Evolutionary conservation across 2,329 filamentous ascomycete genomes (phyloP).

Genomic region (Dichotomopilus funicola): DNA sequence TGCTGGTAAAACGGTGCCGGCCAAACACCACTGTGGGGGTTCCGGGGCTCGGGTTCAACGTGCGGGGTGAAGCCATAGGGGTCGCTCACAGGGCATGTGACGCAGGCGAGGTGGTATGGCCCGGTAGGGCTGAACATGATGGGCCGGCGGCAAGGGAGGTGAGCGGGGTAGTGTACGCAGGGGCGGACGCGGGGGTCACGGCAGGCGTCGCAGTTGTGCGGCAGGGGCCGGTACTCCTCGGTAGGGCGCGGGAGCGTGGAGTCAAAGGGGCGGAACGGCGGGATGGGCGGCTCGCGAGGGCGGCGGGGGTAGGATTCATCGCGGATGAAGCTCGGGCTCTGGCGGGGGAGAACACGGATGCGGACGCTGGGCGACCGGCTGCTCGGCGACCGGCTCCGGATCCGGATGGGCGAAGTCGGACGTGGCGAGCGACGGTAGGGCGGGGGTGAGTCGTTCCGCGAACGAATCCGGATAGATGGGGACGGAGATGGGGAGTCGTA

Average conservation of each 20-base stretch:
- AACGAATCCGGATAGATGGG: neutral
- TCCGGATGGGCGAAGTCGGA: neutral
- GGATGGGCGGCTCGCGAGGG: constrained; percentile 10
- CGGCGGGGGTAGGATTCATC: constrained; percentile 8
- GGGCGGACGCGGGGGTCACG: neutral
- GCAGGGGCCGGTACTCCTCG: neutral
- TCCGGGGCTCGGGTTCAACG: too few relatives aligned
- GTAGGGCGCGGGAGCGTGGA: neutral
- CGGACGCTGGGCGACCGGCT: constrained; percentile 7
- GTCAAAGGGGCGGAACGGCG: neutral
- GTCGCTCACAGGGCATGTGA: neutral
- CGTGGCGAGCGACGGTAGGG: constrained; percentile 7
- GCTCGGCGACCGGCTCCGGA: neutral
- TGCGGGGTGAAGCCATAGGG: too few relatives aligned
- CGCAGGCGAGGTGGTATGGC: neutral
- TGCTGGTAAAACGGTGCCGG: neutral
- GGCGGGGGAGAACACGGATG: constrained; percentile 7
- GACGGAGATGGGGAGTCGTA: neutral
- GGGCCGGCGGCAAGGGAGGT: constrained; percentile 1
- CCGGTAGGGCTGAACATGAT: neutral
- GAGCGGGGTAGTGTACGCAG: neutral
- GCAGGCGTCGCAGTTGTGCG: neutral
- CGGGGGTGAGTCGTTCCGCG: constrained; percentile 7
- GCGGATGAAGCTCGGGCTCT: neutral
- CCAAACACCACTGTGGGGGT: too few relatives aligned